phyloP scores from a whole-genome alignment of 2,329 filamentous ascomycete species.

The Bipolaris cookei region DNA sequence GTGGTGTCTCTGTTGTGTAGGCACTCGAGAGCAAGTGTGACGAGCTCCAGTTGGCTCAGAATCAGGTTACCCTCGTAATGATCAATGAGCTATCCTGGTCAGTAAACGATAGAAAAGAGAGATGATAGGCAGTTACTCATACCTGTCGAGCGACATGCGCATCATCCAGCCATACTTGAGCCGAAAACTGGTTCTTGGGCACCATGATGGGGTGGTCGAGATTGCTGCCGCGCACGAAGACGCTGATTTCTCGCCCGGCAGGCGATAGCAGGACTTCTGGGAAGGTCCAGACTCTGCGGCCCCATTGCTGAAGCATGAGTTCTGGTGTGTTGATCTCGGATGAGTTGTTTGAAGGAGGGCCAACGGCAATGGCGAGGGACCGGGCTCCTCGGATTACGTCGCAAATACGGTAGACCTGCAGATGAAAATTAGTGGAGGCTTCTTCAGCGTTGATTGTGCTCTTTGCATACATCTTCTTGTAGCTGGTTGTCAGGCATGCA shows the following conservation, averaged over 20 bases:
- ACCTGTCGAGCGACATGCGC: slow-evolving; percentile 43
- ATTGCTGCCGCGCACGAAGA: slow-evolving; percentile 44
- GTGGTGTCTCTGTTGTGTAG: slow-evolving; percentile 49
- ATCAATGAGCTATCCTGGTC: slow-evolving; percentile 50
- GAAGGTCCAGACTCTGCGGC: slow-evolving; percentile 55
- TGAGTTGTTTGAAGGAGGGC: slow-evolving; percentile 32
- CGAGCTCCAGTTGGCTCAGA: slow-evolving; percentile 52
- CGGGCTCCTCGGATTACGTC: slow-evolving; percentile 55
- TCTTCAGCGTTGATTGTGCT: background rate
- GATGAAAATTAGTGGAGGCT: background rate
- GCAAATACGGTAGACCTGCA: slow-evolving; percentile 53
- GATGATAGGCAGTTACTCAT: background rate
- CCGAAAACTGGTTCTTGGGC: slow-evolving; percentile 52
- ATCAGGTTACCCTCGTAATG: slow-evolving; percentile 55
- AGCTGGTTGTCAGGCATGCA: slow-evolving; percentile 51
- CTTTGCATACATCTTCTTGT: slow-evolving; percentile 34
- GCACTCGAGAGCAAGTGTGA: slow-evolving; percentile 51
- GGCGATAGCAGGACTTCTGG: slow-evolving; percentile 52
- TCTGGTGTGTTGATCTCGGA: slow-evolving; percentile 30
- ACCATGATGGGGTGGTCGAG: slow-evolving; percentile 32
- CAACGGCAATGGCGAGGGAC: slow-evolving; percentile 53
- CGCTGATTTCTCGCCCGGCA: slow-evolving; percentile 33
- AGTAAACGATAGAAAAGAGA: background rate
- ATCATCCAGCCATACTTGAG: slow-evolving; percentile 50
- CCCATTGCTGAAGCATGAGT: slow-evolving; percentile 53